Conservation (phyloP, 176 grass and related monocot species). For the Oryza meridionalis region DNA sequence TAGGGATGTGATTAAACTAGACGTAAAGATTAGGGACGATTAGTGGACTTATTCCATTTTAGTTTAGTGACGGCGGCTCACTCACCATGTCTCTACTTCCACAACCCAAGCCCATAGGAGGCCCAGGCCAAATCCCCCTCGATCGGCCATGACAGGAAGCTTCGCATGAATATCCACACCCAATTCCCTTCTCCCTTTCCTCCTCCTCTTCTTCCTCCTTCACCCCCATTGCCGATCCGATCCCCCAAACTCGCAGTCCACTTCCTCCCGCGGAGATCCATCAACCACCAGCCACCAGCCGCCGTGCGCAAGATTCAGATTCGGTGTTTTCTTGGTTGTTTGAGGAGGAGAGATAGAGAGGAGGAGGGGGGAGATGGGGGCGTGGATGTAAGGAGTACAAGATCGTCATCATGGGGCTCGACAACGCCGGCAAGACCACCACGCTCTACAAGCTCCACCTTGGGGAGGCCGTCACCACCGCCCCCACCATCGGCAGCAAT, state of each 20-base stretch:
- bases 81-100: no score
- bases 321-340: not conserved
- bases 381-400: conserved; percentile 96
- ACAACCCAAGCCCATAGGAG: no score
- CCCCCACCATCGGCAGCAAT: conserved; percentile 95
- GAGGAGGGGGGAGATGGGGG: conserved; percentile 56
- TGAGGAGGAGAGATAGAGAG: no score
- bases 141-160: no score
- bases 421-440: conserved; percentile 97
- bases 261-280: not conserved
- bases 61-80: no score
- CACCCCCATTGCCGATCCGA: not conserved
- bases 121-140: no score
- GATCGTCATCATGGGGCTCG: conserved; percentile 92
- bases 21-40: no score
- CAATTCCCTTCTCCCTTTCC: not conserved
- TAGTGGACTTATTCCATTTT: no score
- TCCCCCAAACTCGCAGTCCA: not conserved
- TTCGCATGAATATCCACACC: no score
- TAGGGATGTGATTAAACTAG: fast-evolving
- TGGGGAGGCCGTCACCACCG: conserved; percentile 92
- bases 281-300: not conserved
- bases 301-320: conserved; percentile 38
- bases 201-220: not conserved
- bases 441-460: conserved; percentile 97